Evolutionary conservation across 129 eudicot species (phyloP), one percentile per base, ranked within the genome.

Genomic region (Pittosporum tobira): DNA sequence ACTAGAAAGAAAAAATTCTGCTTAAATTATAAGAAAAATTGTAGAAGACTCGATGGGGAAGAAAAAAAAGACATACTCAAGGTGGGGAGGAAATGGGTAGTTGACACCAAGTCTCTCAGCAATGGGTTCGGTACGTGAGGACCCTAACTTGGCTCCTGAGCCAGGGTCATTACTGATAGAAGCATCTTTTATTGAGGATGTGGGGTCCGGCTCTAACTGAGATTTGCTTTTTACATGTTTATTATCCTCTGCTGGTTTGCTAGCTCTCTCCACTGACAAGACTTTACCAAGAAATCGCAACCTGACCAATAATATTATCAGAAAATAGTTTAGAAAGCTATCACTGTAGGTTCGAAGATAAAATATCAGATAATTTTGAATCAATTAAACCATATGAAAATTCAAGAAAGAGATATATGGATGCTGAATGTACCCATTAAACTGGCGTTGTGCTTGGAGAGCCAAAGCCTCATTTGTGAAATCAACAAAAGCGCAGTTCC

Each of bases 31-130:
- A 24, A 65, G 45, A 27, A 51, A 37, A 13, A 50, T 15, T 37
- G 21, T 5, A 30, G 0, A n/a, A 3, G 31, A 21, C 25, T 31
- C 30, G 2, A 56, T 16, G 44, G 15, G 4, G 14, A 24, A 52
- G n/a, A n/a, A 22, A 53, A 7, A 57, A 28, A 65, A 24, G 18
- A 46, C 82, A 38, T 79, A 91, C 99, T 81, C 96, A 67, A 91
- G 91, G 54, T 91, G 83, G 26, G 96, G 96, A 63, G 99, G 96
- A 66, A 91, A 91, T 2, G 96, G 99, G 67, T 87, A 87, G 42
- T 91, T 87, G 40, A 91, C 84, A 5, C 96, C 99, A 65, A 91
- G 96, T 62, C 74, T 83, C 72, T 83, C 79, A 69, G 99, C 94
- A 67, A 91, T 83, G 22, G 96, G 91, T 77, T 83, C 94, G 51